These are phyloP conservation scores for Fusarium nanum DNA, from an alignment of 2,329 filamentous ascomycete species.

Conservation along the genomic window DNA sequence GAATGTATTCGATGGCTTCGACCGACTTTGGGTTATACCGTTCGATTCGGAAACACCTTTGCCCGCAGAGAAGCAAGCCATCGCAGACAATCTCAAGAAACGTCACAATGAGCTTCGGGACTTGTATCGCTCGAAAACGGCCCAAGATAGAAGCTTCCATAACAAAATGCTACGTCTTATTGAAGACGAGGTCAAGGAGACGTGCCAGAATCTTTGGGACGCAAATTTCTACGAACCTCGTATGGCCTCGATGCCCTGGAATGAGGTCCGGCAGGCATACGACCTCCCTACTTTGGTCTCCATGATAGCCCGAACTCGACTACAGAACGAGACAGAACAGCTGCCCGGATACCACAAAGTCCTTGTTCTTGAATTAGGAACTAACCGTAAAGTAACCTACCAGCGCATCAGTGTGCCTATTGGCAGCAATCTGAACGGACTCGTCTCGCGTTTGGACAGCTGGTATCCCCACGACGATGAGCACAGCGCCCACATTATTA, in stretches of 20 bases:
- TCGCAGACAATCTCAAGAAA: slow-evolving; percentile 20
- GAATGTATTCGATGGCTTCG: slow-evolving; percentile 41
- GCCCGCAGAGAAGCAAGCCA: slow-evolving; percentile 12
- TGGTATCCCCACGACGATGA: slow-evolving; percentile 30
- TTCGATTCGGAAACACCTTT: slow-evolving; percentile 25
- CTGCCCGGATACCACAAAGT: slow-evolving; percentile 35
- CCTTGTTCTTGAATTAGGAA: slow-evolving; percentile 33
- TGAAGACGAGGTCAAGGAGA: slow-evolving; percentile 29
- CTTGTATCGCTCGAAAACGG: neutral
- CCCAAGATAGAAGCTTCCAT: neutral
- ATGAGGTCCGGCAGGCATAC: slow-evolving; percentile 8
- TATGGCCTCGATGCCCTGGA: slow-evolving; percentile 26
- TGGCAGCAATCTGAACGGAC: slow-evolving; percentile 7
- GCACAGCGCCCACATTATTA: slow-evolving; percentile 12
- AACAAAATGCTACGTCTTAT: slow-evolving; percentile 5
- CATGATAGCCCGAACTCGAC: slow-evolving; percentile 39
- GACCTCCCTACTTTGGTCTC: slow-evolving; percentile 6
- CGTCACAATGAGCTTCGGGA: slow-evolving; percentile 8
- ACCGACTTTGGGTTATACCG: slow-evolving; percentile 42
- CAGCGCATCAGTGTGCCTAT: slow-evolving; percentile 22
- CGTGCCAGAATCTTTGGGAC: slow-evolving; percentile 38
- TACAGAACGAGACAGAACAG: slow-evolving; percentile 25
- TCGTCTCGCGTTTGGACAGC: slow-evolving; percentile 33
- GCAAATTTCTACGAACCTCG: neutral
- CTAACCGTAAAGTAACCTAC: slow-evolving; percentile 28